These are phyloP conservation scores for Dioszegia crocea DNA, from an alignment of 768 basidiomycete species.

Conservation along the genomic window DNA sequence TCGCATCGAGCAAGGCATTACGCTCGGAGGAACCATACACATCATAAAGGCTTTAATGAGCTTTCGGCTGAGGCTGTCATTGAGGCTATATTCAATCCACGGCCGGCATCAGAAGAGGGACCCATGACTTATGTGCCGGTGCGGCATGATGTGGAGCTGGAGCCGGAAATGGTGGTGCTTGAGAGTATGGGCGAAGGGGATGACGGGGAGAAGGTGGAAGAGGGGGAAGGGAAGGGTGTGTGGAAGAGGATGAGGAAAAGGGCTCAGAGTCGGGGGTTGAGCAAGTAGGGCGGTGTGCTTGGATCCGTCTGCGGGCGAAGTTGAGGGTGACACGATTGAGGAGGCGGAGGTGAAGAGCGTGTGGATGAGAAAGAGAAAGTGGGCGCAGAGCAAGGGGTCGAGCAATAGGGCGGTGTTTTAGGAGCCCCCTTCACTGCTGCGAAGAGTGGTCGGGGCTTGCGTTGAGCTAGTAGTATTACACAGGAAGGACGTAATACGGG, in stretches of 20 bases:
- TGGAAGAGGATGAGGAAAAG: slow-evolving; percentile 3
- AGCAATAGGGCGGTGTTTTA: too few species aligned
- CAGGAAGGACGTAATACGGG: too few species aligned
- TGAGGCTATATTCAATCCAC: slow-evolving; percentile 40
- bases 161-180: neutral
- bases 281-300: too few species aligned
- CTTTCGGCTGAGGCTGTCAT: slow-evolving; percentile 32
- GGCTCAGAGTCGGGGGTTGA: neutral
- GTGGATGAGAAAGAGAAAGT: too few species aligned
- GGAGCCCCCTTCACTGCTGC: too few species aligned
- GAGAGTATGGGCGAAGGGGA: neutral
- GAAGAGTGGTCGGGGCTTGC: too few species aligned
- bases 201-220: neutral
- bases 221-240: neutral
- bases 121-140: slow-evolving; percentile 7
- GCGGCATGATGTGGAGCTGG: neutral
- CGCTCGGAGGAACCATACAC: neutral
- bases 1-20: neutral
- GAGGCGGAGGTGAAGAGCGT: too few species aligned
- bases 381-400: too few species aligned
- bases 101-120: slow-evolving; percentile 21
- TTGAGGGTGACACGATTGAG: too few species aligned
- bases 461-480: too few species aligned
- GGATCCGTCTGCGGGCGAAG: too few species aligned
- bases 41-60: slow-evolving; percentile 8